Evolutionary conservation across 805 yeast genomes (phyloP).

Genomic region (Wickerhamiella spandovensis): DNA sequence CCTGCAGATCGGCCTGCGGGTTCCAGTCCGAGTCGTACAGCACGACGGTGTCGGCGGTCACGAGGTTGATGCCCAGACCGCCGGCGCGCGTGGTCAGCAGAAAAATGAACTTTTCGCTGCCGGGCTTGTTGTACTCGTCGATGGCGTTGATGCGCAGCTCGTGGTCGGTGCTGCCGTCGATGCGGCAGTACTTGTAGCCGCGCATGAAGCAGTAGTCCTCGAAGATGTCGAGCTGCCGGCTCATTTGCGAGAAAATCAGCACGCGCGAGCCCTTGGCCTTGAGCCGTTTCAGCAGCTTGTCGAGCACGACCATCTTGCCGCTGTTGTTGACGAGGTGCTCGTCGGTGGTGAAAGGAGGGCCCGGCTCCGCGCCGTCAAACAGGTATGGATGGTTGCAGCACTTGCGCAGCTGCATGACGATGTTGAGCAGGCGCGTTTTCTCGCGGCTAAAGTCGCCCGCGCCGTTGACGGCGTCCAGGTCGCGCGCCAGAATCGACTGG

Average conservation of each 20-base stretch:
- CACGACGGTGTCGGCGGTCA: constrained; percentile 82
- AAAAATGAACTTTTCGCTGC: constrained; percentile 70
- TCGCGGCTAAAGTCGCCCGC: constrained; percentile 79
- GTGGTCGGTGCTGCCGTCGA: constrained; percentile 87
- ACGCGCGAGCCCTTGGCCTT: constrained; percentile 75
- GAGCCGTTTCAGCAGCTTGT: constrained; percentile 62
- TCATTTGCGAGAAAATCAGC: constrained; percentile 86
- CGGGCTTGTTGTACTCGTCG: constrained; percentile 79
- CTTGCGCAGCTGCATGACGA: constrained; percentile 92
- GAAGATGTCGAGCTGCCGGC: constrained; percentile 72
- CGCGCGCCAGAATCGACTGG: constrained; percentile 74
- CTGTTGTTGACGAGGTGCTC: constrained; percentile 85
- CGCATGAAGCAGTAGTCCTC: constrained; percentile 86
- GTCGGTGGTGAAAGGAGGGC: constrained; percentile 93
- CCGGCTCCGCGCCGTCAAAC: constrained; percentile 99
- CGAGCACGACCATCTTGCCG: constrained; percentile 82
- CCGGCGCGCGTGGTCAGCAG: constrained; percentile 91
- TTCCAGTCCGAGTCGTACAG: constrained; percentile 94
- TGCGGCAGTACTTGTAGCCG: constrained; percentile 76
- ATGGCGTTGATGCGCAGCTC: constrained; percentile 87
- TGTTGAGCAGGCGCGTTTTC: constrained; percentile 78
- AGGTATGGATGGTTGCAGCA: constrained; percentile 96
- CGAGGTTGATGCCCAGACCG: constrained; percentile 86
- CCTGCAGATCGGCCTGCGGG: constrained; percentile 95
- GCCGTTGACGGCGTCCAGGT: constrained; percentile 92